Evolutionary conservation across 2,329 filamentous ascomycete species (phyloP), one percentile per base, ranked within the genome.

Genomic region (Nakataea oryzae): DNA sequence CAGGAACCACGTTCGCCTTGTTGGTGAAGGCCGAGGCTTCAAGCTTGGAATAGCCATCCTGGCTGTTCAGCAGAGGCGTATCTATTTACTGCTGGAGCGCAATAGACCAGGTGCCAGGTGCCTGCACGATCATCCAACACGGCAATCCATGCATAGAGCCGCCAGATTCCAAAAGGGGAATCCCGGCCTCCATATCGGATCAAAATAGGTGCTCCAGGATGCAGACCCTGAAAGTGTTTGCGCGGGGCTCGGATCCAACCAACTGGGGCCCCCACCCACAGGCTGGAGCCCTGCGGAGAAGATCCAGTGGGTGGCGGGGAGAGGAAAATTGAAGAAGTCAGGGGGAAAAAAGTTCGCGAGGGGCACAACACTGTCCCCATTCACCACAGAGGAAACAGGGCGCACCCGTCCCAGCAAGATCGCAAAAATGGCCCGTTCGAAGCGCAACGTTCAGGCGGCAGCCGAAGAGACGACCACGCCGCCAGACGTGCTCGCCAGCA

Each of bases 401-500:
- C 28, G 26, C 28, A 56, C 11, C 54, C 7, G 21, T n/a, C 58
- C 24, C 9, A 55, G 13, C 1, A 47, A 12, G 4, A 56, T 9
- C n/a, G 34, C 24, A n/a, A 63, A 28, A 58, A 93, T 93, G 89
- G 85, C 80, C 29, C 86, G 86, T 64, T 86, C 89, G 63, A 93
- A 92, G 76, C 87, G 91, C 67, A 88, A 86, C 68, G 78, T 95
- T 62, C 84, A 88, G 63, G 90, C 90, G 26, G 90, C 90, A 21
- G 89, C 89, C 58, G 86, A 93, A 71, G 88, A 90, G 73, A 80
- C 85, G 2, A 78, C 79, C 50, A 84, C 81, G 2, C 85, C 86
- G 13, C 85, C 86, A 1, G 76, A 78, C 58, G 70, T 74, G 80
- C 86, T 78, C 72, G 86, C 76, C 73, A 78, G 72, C 73, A 88